phyloP scores from a whole-genome alignment of 73 alveolate species.

The Paramecium bursaria region DNA sequence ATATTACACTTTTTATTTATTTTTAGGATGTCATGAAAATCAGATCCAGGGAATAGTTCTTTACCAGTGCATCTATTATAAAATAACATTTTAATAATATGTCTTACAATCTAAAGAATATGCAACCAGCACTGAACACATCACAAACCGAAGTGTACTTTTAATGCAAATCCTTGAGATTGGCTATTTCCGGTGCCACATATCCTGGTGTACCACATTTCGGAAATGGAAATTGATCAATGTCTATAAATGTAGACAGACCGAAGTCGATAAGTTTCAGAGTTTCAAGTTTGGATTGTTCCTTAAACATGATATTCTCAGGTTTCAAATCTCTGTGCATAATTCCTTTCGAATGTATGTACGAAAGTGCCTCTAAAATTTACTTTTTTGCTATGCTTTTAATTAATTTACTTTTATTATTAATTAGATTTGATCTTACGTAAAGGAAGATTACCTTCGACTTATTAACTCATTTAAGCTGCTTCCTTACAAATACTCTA shows the following conservation, averaged over 20 bases:
- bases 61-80: slow-evolving; percentile 56
- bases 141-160: slow-evolving; percentile 56
- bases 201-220: slow-evolving; percentile 73
- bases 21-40: slow-evolving; percentile 54
- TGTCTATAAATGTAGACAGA: slow-evolving; percentile 26
- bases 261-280: slow-evolving; percentile 60
- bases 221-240: slow-evolving; percentile 35
- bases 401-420: slow-evolving; percentile 17
- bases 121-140: slow-evolving; percentile 68
- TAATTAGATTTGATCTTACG: slow-evolving; percentile 20
- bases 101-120: slow-evolving; percentile 62
- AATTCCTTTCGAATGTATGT: slow-evolving; percentile 22
- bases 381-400: background rate
- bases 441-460: slow-evolving; percentile 26
- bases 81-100: background rate
- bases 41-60: slow-evolving; percentile 68
- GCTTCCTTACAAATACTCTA: slow-evolving; percentile 45
- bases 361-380: background rate
- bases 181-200: slow-evolving; percentile 72
- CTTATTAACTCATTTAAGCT: slow-evolving; percentile 44
- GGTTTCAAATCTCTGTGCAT: slow-evolving; percentile 58
- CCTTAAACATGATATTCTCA: slow-evolving; percentile 52
- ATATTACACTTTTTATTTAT: slow-evolving; percentile 53
- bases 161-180: slow-evolving; percentile 47
- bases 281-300: background rate